A percentile compares a stretch with the other conserved stretches of the same genome.
Evolutionary conservation across 768 basidiomycete genomes (phyloP).

Genomic region (Amanita muscaria): DNA sequence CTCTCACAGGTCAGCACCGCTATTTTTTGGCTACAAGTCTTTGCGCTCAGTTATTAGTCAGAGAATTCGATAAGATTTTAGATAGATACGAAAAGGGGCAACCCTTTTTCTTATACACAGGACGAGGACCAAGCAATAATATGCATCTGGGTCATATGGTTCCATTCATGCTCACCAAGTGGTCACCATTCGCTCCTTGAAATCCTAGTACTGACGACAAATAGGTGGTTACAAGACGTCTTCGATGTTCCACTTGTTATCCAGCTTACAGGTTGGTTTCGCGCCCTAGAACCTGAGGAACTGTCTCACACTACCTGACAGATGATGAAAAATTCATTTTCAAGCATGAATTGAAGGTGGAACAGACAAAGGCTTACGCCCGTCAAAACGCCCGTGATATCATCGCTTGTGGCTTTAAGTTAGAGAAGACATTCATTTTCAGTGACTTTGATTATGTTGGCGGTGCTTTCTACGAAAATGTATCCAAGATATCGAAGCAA

Average conservation of each 20-base stretch:
- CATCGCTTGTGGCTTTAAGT: slow-evolving; percentile 91
- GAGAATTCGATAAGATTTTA: slow-evolving; percentile 88
- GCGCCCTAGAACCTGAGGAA: not conserved
- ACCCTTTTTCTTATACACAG: slow-evolving; percentile 97
- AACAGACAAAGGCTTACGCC: slow-evolving; percentile 78
- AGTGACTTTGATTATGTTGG: slow-evolving; percentile 86
- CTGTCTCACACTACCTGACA: slow-evolving; percentile 17
- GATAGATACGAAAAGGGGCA: slow-evolving; percentile 95
- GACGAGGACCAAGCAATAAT: slow-evolving; percentile 92
- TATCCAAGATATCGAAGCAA: slow-evolving; percentile 85
- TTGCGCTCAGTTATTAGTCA: slow-evolving; percentile 21
- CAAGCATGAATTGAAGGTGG: slow-evolving; percentile 87
- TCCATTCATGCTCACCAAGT: slow-evolving; percentile 97
- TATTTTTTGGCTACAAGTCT: not conserved
- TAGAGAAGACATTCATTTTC: slow-evolving; percentile 94
- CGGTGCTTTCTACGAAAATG: slow-evolving; percentile 89
- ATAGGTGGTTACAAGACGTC: slow-evolving; percentile 92
- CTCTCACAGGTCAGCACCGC: slow-evolving; percentile 73
- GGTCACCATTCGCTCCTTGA: slow-evolving; percentile 17
- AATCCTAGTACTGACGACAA: slow-evolving; percentile 2
- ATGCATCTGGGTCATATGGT: slow-evolving; percentile 98
- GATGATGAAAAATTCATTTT: slow-evolving; percentile 99
- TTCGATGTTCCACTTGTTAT: slow-evolving; percentile 92
- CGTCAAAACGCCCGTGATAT: slow-evolving; percentile 89
- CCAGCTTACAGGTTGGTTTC: slow-evolving; percentile 74